Base-by-base conservation (phyloP, 2,329 filamentous ascomycete species). In the Phaeosphaeria sp. region DNA sequence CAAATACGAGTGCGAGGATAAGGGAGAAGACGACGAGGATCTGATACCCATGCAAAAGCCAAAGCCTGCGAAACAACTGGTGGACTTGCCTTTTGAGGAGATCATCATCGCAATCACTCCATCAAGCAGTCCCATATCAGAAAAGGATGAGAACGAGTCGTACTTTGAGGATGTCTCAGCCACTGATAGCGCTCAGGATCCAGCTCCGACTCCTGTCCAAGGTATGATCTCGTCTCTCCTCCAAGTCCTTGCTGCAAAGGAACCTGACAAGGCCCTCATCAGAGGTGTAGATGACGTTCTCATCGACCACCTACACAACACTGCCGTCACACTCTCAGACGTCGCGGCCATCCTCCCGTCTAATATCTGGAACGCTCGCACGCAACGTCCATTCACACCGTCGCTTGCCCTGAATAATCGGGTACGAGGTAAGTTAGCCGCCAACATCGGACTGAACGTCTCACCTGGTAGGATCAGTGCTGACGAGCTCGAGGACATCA, bases 391-490 rank as follows among this genome's bases (percentile, higher is more conserved):
- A 13, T 20, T 63, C 15, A 33, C 60, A 8, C 49, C 57, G n/a
- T 33, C 43, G 5, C 20, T 60, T 7, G 27, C 46, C 49, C 13
- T 17, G 8, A 55, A 56, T 7, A 13, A 2, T 4, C 18, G 2
- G 5, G 15, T 60, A 17, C 55, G 55, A 27, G n/a, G 47, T 18
- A 49, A 53, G 46, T 18, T 63, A 6, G 43, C 52, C 20, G 17
- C 39, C 3, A 63, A 63, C 24, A 60, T 56, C 6, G 46, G 51
- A 1, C 55, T 51, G 24, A 48, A 47, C 20, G 30, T 39, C 20
- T 33, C 39, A 22, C 25, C 33, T 30, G 45, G 60, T 2, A 15
- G 9, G 11, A 56, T 63, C n/a, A 15, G 33, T 15, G 17, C 51
- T 20, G 5, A 11, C 21, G 25, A 33, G 8, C 45, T 56, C 11